phyloP scores from a whole-genome alignment of 1,284 basidiomycete genomes.

The Ustilago curta region DNA sequence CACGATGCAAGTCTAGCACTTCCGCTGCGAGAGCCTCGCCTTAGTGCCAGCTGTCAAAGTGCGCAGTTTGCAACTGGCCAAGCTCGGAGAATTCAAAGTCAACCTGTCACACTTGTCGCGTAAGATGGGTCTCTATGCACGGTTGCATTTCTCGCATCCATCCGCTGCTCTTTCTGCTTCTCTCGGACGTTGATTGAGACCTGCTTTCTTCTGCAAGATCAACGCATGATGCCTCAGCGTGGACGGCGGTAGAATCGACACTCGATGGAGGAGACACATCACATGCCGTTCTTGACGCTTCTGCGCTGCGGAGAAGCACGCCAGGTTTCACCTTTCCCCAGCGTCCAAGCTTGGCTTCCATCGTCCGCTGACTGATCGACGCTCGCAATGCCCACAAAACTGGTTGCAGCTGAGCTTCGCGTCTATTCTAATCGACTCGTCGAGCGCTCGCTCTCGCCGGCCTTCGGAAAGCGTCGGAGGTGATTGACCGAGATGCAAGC shows the following conservation, averaged over 20 bases:
- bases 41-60: constrained; percentile 15
- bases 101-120: too few species aligned
- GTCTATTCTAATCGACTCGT: too few species aligned
- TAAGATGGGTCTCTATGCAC: constrained; percentile 14
- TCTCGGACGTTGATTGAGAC: neutral
- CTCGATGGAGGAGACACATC: constrained; percentile 17
- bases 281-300: constrained; percentile 21
- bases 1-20: neutral
- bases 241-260: neutral
- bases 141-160: constrained; percentile 13
- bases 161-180: neutral
- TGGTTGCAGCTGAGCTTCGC: too few species aligned
- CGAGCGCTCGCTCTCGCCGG: too few species aligned
- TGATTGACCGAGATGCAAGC: too few species aligned
- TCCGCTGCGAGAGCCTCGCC: neutral
- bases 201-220: constrained; percentile 6
- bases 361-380: neutral
- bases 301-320: too few species aligned
- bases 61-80: neutral
- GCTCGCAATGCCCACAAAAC: too few species aligned
- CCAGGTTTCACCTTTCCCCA: too few species aligned
- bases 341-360: neutral
- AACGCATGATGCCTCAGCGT: constrained; percentile 1
- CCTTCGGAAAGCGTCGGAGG: too few species aligned
- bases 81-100: constrained; percentile 1